Evolutionary conservation across 1,284 basidiomycete genomes (phyloP), one percentile per base, ranked within the genome.

Genomic region (Pterula multifida): DNA sequence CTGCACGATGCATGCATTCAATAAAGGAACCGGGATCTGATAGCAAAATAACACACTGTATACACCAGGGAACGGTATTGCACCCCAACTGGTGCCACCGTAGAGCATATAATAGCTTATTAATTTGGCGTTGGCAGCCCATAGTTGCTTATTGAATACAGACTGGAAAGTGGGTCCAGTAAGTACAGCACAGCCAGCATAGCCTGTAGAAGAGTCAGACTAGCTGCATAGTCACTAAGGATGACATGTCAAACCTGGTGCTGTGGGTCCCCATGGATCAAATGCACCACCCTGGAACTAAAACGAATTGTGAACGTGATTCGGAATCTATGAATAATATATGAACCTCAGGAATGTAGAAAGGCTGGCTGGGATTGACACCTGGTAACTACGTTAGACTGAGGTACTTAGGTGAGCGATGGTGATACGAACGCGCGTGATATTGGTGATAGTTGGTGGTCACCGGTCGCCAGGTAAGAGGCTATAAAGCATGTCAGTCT

Each of bases 101-200:
- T 79, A 86, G 51, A 85, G 58, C 85, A 88, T 88, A 63, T 89
- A 89, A 57, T 83, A 85, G 55, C 76, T 86, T 48, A 87, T 78
- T 50, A 88, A 55, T 59, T 88, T 87, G 2, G 76, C 81, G 61
- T 88, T 89, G 36, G 76, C 73, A 2, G 85, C 83, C 82, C 82
- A 87, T 45, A 86, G 70, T 47, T 84, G 70, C 49, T 79, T 70
- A 58, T 88, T 78, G 63, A 86, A 88, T 1, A 88, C 85, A 44
- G 77, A 81, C 61, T 80, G 71, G 65, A 88, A 89, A 55, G 79
- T 71, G 0, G 79, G 68, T 1, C 83, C 81, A 17, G 83, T 53
- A 26, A 53, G 32, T 21, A 26, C 44, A 12, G 21, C 21, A 39
- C 52, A 53, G 17, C 28, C 45, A 24, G 32, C 45, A 24, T 50